Evolutionary conservation across 371 early-diverging fungal species (phyloP).

Genomic region (Mucor sp.): DNA sequence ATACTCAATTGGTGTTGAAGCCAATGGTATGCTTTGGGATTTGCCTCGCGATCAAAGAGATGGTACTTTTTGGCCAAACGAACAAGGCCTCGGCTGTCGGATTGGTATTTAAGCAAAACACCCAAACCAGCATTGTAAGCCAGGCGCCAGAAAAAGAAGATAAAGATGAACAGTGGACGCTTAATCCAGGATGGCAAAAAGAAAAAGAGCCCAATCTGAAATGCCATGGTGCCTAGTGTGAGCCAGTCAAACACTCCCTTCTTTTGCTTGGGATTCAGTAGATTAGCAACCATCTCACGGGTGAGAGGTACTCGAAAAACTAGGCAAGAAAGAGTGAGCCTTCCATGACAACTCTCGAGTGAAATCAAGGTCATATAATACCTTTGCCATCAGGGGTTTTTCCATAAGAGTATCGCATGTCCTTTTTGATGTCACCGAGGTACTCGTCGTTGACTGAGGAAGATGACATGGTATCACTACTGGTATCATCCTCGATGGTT

Average conservation of each 20-base stretch:
- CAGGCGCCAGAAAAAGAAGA: slow-evolving; percentile 87
- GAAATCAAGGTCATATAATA: slow-evolving; percentile 20
- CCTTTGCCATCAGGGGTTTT: slow-evolving; percentile 62
- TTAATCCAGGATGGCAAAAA: slow-evolving; percentile 51
- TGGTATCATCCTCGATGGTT: slow-evolving; percentile 8
- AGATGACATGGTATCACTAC: slow-evolving; percentile 15
- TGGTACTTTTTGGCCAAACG: slow-evolving; percentile 63
- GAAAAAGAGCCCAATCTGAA: slow-evolving; percentile 69
- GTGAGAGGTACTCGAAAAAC: slow-evolving; percentile 79
- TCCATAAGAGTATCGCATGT: slow-evolving; percentile 52
- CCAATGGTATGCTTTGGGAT: slow-evolving; percentile 61
- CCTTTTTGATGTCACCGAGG: slow-evolving; percentile 31
- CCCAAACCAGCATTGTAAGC: slow-evolving; percentile 91
- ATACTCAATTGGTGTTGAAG: slow-evolving; percentile 70
- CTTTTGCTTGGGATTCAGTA: slow-evolving; percentile 64
- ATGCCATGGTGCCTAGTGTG: slow-evolving; percentile 68
- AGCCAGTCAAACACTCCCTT: slow-evolving; percentile 79
- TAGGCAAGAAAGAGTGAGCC: slow-evolving; percentile 10
- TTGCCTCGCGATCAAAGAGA: slow-evolving; percentile 59
- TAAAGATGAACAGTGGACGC: slow-evolving; percentile 60
- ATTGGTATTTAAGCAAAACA: slow-evolving; percentile 78
- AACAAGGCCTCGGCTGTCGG: slow-evolving; percentile 72
- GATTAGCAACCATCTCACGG: slow-evolving; percentile 71
- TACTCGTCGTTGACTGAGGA: slow-evolving; percentile 20
- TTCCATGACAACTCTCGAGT: background rate